Evolutionary conservation across 805 yeast species (phyloP), one percentile per base, ranked within the genome.

Genomic region (Candida maltosa): DNA sequence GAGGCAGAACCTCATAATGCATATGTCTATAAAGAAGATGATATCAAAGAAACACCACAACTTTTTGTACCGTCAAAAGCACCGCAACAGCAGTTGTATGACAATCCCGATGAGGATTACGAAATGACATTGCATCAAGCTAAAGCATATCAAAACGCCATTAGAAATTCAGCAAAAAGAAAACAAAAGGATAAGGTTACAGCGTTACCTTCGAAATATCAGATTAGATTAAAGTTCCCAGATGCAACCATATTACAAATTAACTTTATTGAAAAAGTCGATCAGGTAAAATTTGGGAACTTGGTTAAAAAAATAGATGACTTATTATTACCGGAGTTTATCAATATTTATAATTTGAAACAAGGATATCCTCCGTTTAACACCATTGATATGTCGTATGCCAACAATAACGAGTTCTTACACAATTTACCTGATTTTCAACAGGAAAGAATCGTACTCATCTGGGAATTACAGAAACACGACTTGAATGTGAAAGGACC

Each of bases 21-120:
- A 4, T 20, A 22, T 16, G 10, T 16, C 19, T 27, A 31, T 24
- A 19, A 14, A 17, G 31, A 27, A 12, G 35, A 37, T 15, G 37
- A 39, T 16, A n/a, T 20, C 6, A 22, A 33, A n/a, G 44, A 44
- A 37, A 24, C 39, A 11, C 56, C 59, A 2, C 51, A 42, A 29
- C 35, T 55, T 21, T 55, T 36, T 29, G 34, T 51, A 12, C 59
- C 61, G 2, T 39, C 44, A 5, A 24, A 19, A 5, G 14, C 16
- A 11, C 17, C 35, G 2, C 19, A 31, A 6, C 22, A 44, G 4
- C 9, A 35, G 2, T 32, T 39, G 2, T 67, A 65, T 37, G 69
- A 65, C 16, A 67, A 66, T 39, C 70, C 70, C 3, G 70, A 65
- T 12, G 61, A 56, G 24, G 72, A 67, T 41, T 67, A 67, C 45